phyloP scores from a whole-genome alignment of 1,284 basidiomycete species.

The Macrocybe sp. region DNA sequence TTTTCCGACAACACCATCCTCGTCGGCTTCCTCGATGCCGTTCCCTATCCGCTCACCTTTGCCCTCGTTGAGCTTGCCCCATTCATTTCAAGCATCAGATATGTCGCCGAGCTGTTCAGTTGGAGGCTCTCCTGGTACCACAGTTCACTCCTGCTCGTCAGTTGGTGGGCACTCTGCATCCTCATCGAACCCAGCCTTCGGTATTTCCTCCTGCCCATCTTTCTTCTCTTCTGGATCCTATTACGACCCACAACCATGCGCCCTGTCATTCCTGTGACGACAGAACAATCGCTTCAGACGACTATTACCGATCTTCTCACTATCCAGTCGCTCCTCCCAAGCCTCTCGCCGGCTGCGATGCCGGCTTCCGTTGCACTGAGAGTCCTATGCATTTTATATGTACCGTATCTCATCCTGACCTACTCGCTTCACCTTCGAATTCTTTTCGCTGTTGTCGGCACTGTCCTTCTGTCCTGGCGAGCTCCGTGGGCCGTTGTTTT shows the following conservation, averaged over 20 bases:
- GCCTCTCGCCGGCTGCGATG: slow-evolving; percentile 21
- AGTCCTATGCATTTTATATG: slow-evolving; percentile 41
- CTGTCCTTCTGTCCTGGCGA: slow-evolving; percentile 53
- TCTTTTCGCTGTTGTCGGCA: slow-evolving; percentile 54
- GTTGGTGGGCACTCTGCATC: slow-evolving; percentile 79
- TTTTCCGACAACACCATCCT: slow-evolving; percentile 15
- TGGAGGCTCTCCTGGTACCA: slow-evolving; percentile 67
- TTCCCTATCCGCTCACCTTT: slow-evolving; percentile 55
- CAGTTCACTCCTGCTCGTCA: slow-evolving; percentile 60
- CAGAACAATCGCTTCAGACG: slow-evolving; percentile 58
- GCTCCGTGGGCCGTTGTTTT: slow-evolving; percentile 60
- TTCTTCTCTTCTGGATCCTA: slow-evolving; percentile 40
- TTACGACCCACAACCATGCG: slow-evolving; percentile 23
- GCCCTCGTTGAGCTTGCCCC: slow-evolving; percentile 58
- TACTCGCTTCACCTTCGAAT: slow-evolving; percentile 53
- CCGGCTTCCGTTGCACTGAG: slow-evolving; percentile 35
- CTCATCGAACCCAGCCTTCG: slow-evolving; percentile 48
- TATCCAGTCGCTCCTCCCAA: slow-evolving; percentile 48
- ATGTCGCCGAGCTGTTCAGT: slow-evolving; percentile 46
- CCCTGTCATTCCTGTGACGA: slow-evolving; percentile 33
- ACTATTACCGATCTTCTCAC: slow-evolving; percentile 50
- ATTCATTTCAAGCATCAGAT: slow-evolving; percentile 43
- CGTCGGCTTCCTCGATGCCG: slow-evolving; percentile 49
- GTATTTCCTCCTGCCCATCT: slow-evolving; percentile 6
- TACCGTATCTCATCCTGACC: slow-evolving; percentile 57